Percentiles rank a stretch among this genome's conserved stretches.
phyloP scores from a whole-genome alignment of 2,329 filamentous ascomycete species.

The Calycina herbarum region DNA sequence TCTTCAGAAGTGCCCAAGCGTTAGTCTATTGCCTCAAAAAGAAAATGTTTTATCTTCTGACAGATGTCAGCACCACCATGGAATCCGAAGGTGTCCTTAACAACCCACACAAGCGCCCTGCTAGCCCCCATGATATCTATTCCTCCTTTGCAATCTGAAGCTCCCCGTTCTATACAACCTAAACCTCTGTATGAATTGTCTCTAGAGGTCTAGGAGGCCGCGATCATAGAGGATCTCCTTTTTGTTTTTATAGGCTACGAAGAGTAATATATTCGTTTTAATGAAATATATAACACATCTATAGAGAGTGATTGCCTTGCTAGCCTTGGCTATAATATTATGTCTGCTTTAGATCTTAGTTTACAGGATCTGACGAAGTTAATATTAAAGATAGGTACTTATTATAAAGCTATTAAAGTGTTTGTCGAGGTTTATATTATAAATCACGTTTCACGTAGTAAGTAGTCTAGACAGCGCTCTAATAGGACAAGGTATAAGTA shows the following conservation, averaged over 20 bases:
- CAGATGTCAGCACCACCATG: neutral
- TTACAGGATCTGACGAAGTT: neutral
- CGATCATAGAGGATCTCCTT: neutral
- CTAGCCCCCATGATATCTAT: neutral
- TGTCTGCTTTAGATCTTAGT: neutral
- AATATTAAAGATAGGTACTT: neutral
- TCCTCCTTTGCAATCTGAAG: neutral
- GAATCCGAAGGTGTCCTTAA: neutral
- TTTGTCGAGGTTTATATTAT: neutral
- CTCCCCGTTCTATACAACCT: neutral
- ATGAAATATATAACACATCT: neutral
- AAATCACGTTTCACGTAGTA: too few relatives aligned
- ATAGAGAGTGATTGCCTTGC: neutral
- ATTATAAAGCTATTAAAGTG: neutral
- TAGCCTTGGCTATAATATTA: neutral
- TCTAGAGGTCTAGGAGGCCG: neutral
- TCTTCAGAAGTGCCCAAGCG: neutral
- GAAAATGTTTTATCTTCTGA: neutral
- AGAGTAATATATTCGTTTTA: neutral
- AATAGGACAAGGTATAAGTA: too few relatives aligned
- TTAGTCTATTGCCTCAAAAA: neutral
- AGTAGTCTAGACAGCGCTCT: too few relatives aligned
- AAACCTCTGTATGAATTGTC: neutral
- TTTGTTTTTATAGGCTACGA: neutral
- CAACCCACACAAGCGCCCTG: neutral